Conservation (phyloP, 2,329 filamentous ascomycete species). For the Cladosporium sp. region DNA sequence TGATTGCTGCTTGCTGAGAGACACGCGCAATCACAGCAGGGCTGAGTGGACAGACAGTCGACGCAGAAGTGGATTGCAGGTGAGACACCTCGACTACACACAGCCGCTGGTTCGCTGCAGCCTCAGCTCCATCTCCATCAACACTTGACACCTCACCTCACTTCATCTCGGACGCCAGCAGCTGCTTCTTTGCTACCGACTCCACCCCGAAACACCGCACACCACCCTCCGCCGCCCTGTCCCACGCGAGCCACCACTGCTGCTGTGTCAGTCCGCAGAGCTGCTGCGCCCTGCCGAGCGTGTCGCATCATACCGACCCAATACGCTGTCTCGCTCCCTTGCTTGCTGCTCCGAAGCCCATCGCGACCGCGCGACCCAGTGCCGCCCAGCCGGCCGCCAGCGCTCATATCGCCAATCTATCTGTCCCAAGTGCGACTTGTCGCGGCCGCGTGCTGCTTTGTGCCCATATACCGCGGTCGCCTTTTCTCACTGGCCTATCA, state of each 20-base stretch:
- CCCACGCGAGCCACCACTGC: slow-evolving; percentile 15
- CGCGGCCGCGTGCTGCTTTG: slow-evolving; percentile 7
- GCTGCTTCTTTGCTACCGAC: slow-evolving; percentile 1
- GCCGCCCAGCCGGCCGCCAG: slow-evolving; percentile 4
- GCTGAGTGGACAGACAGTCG: not conserved
- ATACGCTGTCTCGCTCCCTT: slow-evolving; percentile 14
- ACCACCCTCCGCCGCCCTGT: slow-evolving; percentile 7
- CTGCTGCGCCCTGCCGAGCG: slow-evolving; percentile 7
- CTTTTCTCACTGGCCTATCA: slow-evolving; percentile 11
- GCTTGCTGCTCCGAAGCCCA: slow-evolving; percentile 19
- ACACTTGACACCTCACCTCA: slow-evolving; percentile 3
- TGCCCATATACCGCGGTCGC: slow-evolving; percentile 12
- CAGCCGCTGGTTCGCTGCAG: slow-evolving; percentile 11
- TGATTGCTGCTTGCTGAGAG: slow-evolving; percentile 3
- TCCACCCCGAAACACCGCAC: slow-evolving; percentile 1
- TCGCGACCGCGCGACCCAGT: slow-evolving; percentile 5
- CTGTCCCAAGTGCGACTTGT: slow-evolving; percentile 18
- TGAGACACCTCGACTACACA: slow-evolving; percentile 1
- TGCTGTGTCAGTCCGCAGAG: slow-evolving; percentile 11
- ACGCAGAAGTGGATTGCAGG: not conserved
- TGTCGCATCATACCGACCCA: slow-evolving; percentile 14
- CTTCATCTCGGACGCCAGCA: slow-evolving; percentile 3
- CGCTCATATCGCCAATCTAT: slow-evolving; percentile 19
- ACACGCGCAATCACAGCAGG: slow-evolving; percentile 7
- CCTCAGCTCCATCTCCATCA: slow-evolving; percentile 5